Percentiles rank a stretch among this genome's conserved stretches.
Conservation (phyloP, 2,329 filamentous ascomycete genomes). For the Kalmusia sp. region DNA sequence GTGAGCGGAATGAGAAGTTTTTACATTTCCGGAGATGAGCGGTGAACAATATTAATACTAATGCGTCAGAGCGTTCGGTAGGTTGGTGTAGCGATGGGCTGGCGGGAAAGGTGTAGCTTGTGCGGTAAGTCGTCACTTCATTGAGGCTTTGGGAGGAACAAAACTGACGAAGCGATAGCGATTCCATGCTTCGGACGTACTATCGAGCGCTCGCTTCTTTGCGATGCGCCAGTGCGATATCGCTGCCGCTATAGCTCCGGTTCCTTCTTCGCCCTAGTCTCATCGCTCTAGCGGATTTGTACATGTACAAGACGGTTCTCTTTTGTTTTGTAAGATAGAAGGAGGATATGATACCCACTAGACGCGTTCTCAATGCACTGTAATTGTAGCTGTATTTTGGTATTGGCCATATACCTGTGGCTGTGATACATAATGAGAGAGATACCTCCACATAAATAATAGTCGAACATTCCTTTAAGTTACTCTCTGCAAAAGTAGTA, state of each 20-base stretch:
- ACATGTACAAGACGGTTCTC: not conserved
- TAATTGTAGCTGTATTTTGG: too few species aligned
- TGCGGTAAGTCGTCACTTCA: not conserved
- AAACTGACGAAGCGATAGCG: not conserved
- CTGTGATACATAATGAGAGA: too few species aligned
- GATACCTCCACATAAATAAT: too few species aligned
- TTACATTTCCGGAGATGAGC: not conserved
- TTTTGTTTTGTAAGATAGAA: constrained; percentile 1
- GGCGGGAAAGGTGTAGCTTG: not conserved
- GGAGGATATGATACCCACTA: constrained; percentile 3
- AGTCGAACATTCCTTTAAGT: too few species aligned
- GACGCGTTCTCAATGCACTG: not conserved
- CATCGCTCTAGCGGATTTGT: not conserved
- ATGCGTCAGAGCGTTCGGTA: too few species aligned
- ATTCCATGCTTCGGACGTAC: not conserved
- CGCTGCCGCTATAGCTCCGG: constrained; percentile 7
- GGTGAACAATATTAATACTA: not conserved
- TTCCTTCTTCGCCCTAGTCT: not conserved
- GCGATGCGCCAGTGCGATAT: constrained; percentile 6
- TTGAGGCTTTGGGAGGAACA: not conserved
- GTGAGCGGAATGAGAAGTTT: not conserved
- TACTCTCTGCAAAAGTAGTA: too few species aligned
- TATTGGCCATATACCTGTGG: too few species aligned
- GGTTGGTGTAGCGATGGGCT: not conserved
- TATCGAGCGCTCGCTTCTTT: constrained; percentile 4